Percentiles rank a stretch among this genome's conserved stretches.
Conservation (phyloP, 495 filamentous ascomycete genomes). For the Aspergillus coremiiformis region DNA sequence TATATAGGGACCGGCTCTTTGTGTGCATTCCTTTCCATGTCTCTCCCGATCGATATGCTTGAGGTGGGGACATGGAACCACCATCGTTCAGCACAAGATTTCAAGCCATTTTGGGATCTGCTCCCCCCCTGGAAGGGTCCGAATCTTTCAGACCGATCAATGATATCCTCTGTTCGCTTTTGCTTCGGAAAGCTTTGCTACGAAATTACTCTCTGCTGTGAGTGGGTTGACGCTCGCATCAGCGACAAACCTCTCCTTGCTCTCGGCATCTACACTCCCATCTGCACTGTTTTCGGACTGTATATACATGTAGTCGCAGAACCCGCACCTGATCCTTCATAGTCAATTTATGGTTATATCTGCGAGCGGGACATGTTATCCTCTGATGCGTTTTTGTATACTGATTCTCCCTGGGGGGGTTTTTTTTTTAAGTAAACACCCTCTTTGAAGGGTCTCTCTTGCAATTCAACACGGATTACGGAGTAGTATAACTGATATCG, state of each 20-base stretch:
- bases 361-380: background rate
- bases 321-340: background rate
- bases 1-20: constrained; percentile 16
- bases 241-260: background rate
- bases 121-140: background rate
- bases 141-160: background rate
- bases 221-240: background rate
- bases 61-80: background rate
- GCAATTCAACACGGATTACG: too few species aligned
- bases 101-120: background rate
- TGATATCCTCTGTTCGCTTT: constrained; percentile 1
- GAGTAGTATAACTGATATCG: too few species aligned
- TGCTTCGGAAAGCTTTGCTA: background rate
- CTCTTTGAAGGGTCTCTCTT: too few species aligned
- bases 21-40: constrained; percentile 5
- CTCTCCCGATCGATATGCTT: background rate
- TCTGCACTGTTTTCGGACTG: background rate
- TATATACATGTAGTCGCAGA: background rate
- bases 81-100: background rate
- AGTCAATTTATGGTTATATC: background rate
- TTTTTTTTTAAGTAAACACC: background rate
- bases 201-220: background rate
- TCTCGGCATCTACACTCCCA: background rate
- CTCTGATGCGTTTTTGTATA: background rate
- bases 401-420: background rate